A percentile compares a stretch with the other conserved stretches of the same genome.
These are phyloP conservation scores for Syzygium grande DNA, from an alignment of 345 rosid genomes.

Conservation along the genomic window DNA sequence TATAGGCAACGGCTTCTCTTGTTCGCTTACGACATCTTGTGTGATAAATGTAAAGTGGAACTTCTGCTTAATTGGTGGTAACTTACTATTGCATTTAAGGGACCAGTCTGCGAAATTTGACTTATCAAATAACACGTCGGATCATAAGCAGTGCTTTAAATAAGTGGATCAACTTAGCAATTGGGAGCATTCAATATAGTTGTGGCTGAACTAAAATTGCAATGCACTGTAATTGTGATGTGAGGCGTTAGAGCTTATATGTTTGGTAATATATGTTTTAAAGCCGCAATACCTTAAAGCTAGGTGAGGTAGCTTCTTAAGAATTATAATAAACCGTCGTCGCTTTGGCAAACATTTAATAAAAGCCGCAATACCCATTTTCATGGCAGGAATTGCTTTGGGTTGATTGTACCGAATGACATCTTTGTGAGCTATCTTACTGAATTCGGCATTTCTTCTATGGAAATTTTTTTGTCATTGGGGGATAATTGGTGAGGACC, in stretches of 20 bases:
- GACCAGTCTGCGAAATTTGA: too few species aligned
- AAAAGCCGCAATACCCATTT: background rate
- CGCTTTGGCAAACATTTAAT: rapidly evolving
- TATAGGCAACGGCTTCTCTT: too few species aligned
- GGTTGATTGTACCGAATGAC: background rate
- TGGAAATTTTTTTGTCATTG: background rate
- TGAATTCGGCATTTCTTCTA: background rate
- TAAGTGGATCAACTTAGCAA: too few species aligned
- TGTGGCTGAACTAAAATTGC: rapidly evolving
- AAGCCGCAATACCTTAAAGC: background rate
- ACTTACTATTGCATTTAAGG: too few species aligned
- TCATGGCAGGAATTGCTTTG: rapidly evolving
- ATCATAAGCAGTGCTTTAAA: too few species aligned
- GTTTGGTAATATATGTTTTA: background rate
- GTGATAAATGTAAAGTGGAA: too few species aligned
- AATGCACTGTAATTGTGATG: rapidly evolving
- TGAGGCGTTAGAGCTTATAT: rapidly evolving
- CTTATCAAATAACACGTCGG: too few species aligned
- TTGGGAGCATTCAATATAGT: rapidly evolving
- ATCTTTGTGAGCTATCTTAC: background rate
- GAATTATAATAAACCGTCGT: rapidly evolving
- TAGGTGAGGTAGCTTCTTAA: rapidly evolving
- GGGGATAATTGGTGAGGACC: background rate
- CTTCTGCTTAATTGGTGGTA: too few species aligned
- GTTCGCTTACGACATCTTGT: too few species aligned